These are phyloP conservation scores for Solanum chacoense DNA, from an alignment of 305 asterid genomes.

Conservation along the genomic window DNA sequence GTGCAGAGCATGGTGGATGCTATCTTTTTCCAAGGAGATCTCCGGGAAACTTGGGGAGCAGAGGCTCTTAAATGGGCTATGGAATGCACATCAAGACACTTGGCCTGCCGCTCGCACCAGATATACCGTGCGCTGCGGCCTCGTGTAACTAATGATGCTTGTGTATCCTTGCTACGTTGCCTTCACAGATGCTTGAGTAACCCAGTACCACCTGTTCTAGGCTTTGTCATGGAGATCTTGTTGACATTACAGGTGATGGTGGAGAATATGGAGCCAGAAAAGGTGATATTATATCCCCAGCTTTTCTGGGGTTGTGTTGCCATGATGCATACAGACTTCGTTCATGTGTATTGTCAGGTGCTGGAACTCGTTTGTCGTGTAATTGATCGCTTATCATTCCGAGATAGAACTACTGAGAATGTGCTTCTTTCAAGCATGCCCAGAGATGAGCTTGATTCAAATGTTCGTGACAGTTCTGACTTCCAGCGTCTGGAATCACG, in stretches of 20 bases:
- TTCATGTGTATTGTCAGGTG: conserved; percentile 95
- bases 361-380: conserved; percentile 96
- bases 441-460: conserved; percentile 67
- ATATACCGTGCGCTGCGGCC: conserved; percentile 96
- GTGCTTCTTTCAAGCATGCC: conserved; percentile 99
- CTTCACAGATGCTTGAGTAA: conserved; percentile 89
- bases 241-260: conserved; percentile 98
- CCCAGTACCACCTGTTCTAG: conserved; percentile 92
- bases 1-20: conserved; percentile 99
- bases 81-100: conserved; percentile 99
- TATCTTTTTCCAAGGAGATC: conserved; percentile 97
- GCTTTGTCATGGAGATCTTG: conserved; percentile 87
- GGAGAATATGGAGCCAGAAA: conserved; percentile 98
- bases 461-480: conserved; percentile 42
- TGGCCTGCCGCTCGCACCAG: conserved; percentile 98
- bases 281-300: conserved; percentile 93
- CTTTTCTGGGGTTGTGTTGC: conserved; percentile 99
- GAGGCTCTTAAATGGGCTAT: conserved; percentile 99
- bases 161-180: conserved; percentile 91
- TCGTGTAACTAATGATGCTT: conserved; percentile 89
- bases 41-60: conserved; percentile 96
- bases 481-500: conserved; percentile 64
- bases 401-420: conserved; percentile 94
- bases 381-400: conserved; percentile 79
- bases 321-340: conserved; percentile 97